Evolutionary conservation across 192 early-diverging fungal species (phyloP).

Genomic region (Gigaspora rosea): DNA sequence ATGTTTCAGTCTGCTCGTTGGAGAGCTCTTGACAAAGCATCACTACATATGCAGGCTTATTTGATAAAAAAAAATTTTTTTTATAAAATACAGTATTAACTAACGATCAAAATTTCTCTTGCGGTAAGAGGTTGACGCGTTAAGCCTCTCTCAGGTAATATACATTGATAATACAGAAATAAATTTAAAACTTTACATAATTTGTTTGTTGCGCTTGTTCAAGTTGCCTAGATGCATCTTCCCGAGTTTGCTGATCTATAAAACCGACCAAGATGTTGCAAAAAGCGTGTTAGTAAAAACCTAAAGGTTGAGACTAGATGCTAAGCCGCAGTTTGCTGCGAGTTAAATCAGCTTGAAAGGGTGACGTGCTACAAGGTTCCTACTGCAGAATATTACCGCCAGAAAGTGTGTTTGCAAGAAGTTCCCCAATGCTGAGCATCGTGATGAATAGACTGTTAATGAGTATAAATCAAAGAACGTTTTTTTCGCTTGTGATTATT

Average conservation of each 20-base stretch:
- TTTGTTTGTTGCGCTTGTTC: slow-evolving; percentile 73
- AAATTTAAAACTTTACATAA: slow-evolving; percentile 66
- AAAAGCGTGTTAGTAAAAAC: background rate
- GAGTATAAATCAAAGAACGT: too few species aligned
- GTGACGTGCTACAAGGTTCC: background rate
- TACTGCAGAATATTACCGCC: slow-evolving; percentile 44
- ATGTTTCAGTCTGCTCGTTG: slow-evolving; percentile 65
- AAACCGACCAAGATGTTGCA: background rate
- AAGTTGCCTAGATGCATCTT: slow-evolving; percentile 77
- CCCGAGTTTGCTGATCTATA: slow-evolving; percentile 73
- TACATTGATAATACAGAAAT: slow-evolving; percentile 4
- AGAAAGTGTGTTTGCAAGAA: slow-evolving; percentile 74
- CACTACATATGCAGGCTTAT: slow-evolving; percentile 65
- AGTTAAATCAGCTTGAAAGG: background rate
- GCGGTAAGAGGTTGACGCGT: slow-evolving; percentile 7
- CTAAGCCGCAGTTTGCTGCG: background rate
- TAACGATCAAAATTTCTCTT: background rate
- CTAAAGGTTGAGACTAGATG: slow-evolving; percentile 9
- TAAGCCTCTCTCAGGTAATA: background rate
- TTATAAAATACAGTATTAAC: too few species aligned
- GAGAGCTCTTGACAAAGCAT: slow-evolving; percentile 81
- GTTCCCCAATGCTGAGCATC: slow-evolving; percentile 58
- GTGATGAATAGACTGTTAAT: background rate
- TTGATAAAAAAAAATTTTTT: background rate
- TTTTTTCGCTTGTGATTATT: too few species aligned